phyloP scores from a whole-genome alignment of 306 rosid genomes.

The Trifolium dubium region DNA sequence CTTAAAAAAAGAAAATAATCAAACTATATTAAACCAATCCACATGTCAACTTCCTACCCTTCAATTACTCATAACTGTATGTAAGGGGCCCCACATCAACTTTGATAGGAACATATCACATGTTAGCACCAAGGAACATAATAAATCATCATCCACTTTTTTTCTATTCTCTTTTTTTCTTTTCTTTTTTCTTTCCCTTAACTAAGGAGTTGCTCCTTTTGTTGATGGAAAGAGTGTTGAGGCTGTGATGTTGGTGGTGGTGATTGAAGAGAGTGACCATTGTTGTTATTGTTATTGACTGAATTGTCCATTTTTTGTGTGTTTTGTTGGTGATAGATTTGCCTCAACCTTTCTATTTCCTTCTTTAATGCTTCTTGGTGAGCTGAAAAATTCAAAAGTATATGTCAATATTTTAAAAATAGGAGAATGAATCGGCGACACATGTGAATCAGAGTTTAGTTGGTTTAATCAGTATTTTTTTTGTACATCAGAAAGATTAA shows the following conservation, averaged over 20 bases:
- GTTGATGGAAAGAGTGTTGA: constrained; percentile 33
- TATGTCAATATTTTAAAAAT: not conserved
- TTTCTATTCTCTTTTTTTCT: not conserved
- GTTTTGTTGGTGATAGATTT: constrained; percentile 81
- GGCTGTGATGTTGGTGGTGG: constrained; percentile 40
- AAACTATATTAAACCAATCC: constrained; percentile 44
- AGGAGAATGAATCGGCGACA: no score
- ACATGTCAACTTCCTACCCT: constrained; percentile 50
- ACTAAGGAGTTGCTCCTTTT: constrained; percentile 54
- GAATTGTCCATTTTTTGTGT: constrained; percentile 58
- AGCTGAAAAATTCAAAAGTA: constrained; percentile 51
- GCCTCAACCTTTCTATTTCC: constrained; percentile 91
- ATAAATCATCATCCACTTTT: constrained; percentile 8
- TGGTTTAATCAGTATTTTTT: no score
- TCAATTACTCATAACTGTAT: constrained; percentile 43
- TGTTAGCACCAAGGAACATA: constrained; percentile 46
- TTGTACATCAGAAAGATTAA: no score
- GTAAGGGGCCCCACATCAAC: constrained; percentile 51
- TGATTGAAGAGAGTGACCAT: constrained; percentile 31
- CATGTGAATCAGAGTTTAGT: no score
- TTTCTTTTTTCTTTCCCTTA: constrained; percentile 39
- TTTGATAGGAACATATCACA: constrained; percentile 63
- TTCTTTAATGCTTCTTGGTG: constrained; percentile 92
- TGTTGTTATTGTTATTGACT: constrained; percentile 35
- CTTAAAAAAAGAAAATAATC: constrained; percentile 25